Evolutionary conservation across 306 rosid species (phyloP).

Genomic region (Cicer yamashitae): DNA sequence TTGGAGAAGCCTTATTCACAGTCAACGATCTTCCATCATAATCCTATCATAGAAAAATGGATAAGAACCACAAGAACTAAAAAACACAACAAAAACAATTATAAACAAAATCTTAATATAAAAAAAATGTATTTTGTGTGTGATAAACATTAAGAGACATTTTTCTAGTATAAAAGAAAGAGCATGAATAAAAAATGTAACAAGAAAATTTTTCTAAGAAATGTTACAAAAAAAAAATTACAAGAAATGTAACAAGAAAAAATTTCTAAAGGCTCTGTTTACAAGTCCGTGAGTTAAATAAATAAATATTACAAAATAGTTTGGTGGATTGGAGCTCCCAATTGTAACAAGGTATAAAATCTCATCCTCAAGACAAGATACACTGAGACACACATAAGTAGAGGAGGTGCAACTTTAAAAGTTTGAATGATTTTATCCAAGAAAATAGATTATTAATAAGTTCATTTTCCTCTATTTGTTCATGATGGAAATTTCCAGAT

Average conservation of each 20-base stretch:
- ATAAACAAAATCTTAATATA: not conserved
- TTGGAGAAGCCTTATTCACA: slow-evolving; percentile 92
- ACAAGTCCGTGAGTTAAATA: not conserved
- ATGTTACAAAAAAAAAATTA: too few relatives aligned
- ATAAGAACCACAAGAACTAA: slow-evolving; percentile 17
- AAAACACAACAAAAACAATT: not conserved
- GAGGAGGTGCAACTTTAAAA: not conserved
- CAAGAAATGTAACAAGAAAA: too few relatives aligned
- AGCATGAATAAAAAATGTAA: not conserved
- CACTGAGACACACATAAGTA: not conserved
- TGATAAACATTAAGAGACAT: slow-evolving; percentile 5
- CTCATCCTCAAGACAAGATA: not conserved
- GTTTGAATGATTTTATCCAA: not conserved
- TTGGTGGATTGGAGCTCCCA: not conserved
- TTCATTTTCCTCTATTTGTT: slow-evolving; percentile 6
- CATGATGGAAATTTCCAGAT: not conserved
- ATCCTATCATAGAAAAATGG: slow-evolving; percentile 53
- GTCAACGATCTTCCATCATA: slow-evolving; percentile 76
- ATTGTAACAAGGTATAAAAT: slow-evolving; percentile 4
- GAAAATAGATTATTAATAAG: slow-evolving; percentile 9
- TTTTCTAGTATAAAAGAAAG: not conserved
- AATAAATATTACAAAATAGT: slow-evolving; percentile 13
- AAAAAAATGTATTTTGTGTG: not conserved
- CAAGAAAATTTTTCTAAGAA: not conserved
- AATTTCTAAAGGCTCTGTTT: not conserved